phyloP scores from a whole-genome alignment of 306 rosid species.

The Ormosia emarginata region DNA sequence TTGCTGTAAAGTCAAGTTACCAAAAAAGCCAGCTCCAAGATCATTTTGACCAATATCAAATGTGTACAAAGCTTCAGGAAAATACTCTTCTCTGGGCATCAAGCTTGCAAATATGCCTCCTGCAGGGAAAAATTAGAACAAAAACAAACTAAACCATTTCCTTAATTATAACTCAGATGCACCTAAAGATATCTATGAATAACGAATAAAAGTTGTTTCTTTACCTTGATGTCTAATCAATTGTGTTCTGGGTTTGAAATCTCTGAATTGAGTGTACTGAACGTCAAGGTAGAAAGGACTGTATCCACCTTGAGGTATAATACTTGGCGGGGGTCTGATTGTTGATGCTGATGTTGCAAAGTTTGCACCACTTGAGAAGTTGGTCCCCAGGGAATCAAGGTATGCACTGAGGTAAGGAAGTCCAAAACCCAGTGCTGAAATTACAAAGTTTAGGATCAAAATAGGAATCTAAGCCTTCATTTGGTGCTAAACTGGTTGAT shows the following conservation, averaged over 20 bases:
- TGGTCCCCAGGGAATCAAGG: conserved; percentile 46
- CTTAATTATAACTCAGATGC: too few relatives aligned
- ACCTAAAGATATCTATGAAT: not conserved
- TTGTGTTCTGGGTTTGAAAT: not conserved
- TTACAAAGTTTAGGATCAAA: not conserved
- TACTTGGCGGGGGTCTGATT: conserved; percentile 15
- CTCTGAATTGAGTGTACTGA: conserved; percentile 23
- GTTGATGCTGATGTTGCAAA: conserved; percentile 40
- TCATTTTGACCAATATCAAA: conserved; percentile 35
- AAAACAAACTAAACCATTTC: not conserved
- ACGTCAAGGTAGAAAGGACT: conserved; percentile 37
- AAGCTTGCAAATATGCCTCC: not conserved
- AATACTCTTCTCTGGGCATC: conserved; percentile 4
- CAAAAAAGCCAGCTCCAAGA: not conserved
- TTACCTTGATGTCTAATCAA: conserved; percentile 1
- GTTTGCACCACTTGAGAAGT: conserved; percentile 23
- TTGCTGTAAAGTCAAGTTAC: conserved; percentile 6
- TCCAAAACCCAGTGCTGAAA: conserved; percentile 34
- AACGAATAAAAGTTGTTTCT: not conserved
- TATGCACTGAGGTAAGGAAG: conserved; percentile 38
- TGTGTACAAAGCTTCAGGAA: conserved; percentile 25
- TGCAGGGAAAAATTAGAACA: not conserved
- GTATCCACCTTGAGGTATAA: conserved; percentile 15
- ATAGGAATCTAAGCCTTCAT: not conserved
- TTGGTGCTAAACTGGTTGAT: not conserved